phyloP scores from a whole-genome alignment of 352 stramenopile genomes.

The Nothophytophthora sp. region DNA sequence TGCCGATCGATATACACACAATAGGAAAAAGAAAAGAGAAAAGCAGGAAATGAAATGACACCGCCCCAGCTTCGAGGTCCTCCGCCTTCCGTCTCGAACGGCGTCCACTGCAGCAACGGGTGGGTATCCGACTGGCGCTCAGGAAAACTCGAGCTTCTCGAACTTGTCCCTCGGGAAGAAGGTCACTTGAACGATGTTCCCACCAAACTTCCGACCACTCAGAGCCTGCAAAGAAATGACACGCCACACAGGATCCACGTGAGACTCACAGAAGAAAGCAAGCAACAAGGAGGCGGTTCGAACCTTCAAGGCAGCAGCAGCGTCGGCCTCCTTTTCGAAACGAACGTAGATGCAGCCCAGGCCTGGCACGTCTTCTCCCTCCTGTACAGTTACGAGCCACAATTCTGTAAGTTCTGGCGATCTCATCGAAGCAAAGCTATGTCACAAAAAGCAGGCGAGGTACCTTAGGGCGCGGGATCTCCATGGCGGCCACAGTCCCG shows the following conservation, averaged over 20 bases:
- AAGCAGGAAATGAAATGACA: constrained; percentile 19
- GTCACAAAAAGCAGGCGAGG: constrained; percentile 1
- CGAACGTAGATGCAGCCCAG: constrained; percentile 85
- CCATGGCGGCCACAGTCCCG: constrained; percentile 61
- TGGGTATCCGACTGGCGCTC: too few species aligned
- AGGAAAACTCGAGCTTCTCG: constrained; percentile 64
- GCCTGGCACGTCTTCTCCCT: constrained; percentile 52
- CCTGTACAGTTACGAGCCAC: constrained; percentile 30
- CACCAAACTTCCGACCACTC: constrained; percentile 85
- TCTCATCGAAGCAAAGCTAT: neutral
- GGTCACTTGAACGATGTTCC: constrained; percentile 83
- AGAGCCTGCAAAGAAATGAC: constrained; percentile 45
- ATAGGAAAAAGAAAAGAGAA: constrained; percentile 23
- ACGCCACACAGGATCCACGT: too few species aligned
- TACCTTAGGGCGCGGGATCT: constrained; percentile 86
- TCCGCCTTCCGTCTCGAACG: too few species aligned
- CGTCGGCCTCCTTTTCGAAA: constrained; percentile 60
- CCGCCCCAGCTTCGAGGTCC: too few species aligned
- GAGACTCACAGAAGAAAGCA: too few species aligned
- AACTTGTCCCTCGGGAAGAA: constrained; percentile 81
- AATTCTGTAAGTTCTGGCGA: neutral
- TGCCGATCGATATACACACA: too few species aligned
- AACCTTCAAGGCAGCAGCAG: constrained; percentile 76
- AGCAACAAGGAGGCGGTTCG: neutral
- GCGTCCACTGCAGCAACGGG: too few species aligned